Percentiles rank a stretch among this genome's conserved stretches.
These are phyloP conservation scores for Colletotrichum siamense DNA, from an alignment of 2,329 filamentous ascomycete species.

Conservation along the genomic window DNA sequence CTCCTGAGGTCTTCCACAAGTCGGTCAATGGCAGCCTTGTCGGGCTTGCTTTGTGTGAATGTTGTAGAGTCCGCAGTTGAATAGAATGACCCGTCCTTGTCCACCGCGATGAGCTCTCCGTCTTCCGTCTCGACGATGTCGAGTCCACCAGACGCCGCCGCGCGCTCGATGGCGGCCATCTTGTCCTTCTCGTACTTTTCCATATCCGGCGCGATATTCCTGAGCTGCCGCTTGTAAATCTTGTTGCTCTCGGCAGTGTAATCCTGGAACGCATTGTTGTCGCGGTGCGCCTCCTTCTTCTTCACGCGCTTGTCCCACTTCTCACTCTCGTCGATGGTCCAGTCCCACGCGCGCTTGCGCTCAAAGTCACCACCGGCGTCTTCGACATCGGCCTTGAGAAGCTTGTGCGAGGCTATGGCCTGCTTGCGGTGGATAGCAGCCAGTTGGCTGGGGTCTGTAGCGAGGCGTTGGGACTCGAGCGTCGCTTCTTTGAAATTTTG, in stretches of 20 bases:
- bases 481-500: constrained; percentile 85
- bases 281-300: constrained; percentile 81
- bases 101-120: constrained; percentile 92
- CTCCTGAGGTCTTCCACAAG: constrained; percentile 86
- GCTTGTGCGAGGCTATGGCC: constrained; percentile 88
- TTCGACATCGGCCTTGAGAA: constrained; percentile 90
- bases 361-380: constrained; percentile 91
- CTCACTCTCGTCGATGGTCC: constrained; percentile 94
- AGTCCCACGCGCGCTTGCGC: constrained; percentile 98
- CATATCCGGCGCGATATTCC: constrained; percentile 76
- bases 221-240: constrained; percentile 90
- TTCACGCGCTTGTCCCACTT: constrained; percentile 90
- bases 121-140: constrained; percentile 96
- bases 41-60: constrained; percentile 85
- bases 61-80: constrained; percentile 83
- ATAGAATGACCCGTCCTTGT: constrained; percentile 90
- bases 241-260: constrained; percentile 88
- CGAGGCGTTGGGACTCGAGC: constrained; percentile 79
- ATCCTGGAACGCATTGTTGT: constrained; percentile 90
- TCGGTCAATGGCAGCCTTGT: constrained; percentile 85
- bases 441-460: constrained; percentile 79
- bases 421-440: constrained; percentile 83
- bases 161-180: constrained; percentile 81
- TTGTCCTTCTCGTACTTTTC: constrained; percentile 90
- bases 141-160: constrained; percentile 82